Conservation (phyloP, 805 yeast genomes). For the Saccharomycopsis fibuligera region DNA sequence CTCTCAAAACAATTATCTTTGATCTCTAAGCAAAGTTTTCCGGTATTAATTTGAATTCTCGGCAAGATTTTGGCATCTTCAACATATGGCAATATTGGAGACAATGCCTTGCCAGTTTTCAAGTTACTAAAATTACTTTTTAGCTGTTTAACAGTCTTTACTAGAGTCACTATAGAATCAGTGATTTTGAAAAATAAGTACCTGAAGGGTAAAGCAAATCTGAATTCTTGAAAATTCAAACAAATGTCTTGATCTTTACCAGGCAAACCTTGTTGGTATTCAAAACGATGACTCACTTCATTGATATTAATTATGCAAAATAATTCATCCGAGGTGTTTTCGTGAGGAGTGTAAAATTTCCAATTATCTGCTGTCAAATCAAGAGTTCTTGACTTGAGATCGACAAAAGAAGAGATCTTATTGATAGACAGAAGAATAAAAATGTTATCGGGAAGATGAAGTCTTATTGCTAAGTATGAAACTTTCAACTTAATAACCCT, state of each 20-base stretch:
- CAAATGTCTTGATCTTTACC: slow-evolving; percentile 2
- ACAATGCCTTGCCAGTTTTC: slow-evolving; percentile 23
- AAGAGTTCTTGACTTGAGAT: too few relatives aligned
- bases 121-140: slow-evolving; percentile 36
- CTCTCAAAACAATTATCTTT: slow-evolving; percentile 65
- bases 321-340: too few relatives aligned
- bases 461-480: background rate
- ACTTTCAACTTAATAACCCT: background rate
- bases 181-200: slow-evolving; percentile 39
- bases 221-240: slow-evolving; percentile 8
- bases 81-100: slow-evolving; percentile 23
- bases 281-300: too few relatives aligned
- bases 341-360: too few relatives aligned
- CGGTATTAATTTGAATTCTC: slow-evolving; percentile 35
- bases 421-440: background rate
- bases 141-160: slow-evolving; percentile 43
- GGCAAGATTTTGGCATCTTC: slow-evolving; percentile 34
- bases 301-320: too few relatives aligned
- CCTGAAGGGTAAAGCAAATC: slow-evolving; percentile 17
- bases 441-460: slow-evolving; percentile 1
- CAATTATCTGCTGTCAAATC: too few relatives aligned
- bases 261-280: too few relatives aligned
- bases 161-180: slow-evolving; percentile 43
- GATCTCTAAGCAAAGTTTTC: slow-evolving; percentile 39
- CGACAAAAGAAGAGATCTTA: background rate